phyloP scores from a whole-genome alignment of 2,329 filamentous ascomycete genomes.

The Trichophyton simii region DNA sequence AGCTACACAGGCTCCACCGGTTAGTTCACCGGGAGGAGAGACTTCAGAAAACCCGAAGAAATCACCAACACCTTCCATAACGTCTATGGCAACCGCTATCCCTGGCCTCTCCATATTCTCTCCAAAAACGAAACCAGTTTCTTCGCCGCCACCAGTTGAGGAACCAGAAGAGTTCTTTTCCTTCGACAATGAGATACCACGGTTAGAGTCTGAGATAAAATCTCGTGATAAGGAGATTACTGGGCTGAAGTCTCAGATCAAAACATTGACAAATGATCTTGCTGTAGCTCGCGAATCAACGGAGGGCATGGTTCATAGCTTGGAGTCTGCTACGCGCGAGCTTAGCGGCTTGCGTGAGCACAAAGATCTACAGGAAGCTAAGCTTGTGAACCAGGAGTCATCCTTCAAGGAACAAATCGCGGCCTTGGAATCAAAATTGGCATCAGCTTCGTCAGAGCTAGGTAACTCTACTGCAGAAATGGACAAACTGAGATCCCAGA shows the following conservation, averaged over 20 bases:
- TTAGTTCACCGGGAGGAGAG: slow-evolving; percentile 27
- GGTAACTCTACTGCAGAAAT: slow-evolving; percentile 20
- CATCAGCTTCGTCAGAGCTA: slow-evolving; percentile 22
- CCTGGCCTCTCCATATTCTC: slow-evolving; percentile 29
- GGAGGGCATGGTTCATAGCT: slow-evolving; percentile 49
- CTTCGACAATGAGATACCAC: slow-evolving; percentile 74
- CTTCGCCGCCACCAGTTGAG: slow-evolving; percentile 18
- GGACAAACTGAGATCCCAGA: slow-evolving; percentile 25
- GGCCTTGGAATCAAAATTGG: slow-evolving; percentile 28
- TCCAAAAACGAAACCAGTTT: slow-evolving; percentile 23
- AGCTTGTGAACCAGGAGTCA: slow-evolving; percentile 35
- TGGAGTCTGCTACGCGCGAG: slow-evolving; percentile 56
- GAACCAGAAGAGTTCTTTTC: slow-evolving; percentile 71
- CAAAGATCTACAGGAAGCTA: slow-evolving; percentile 37
- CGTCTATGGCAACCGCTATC: slow-evolving; percentile 21
- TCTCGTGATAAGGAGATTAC: slow-evolving; percentile 59
- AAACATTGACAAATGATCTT: slow-evolving; percentile 56
- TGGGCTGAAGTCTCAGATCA: slow-evolving; percentile 56
- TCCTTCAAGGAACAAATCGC: slow-evolving; percentile 32
- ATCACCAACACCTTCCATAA: slow-evolving; percentile 22
- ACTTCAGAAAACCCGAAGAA: slow-evolving; percentile 16
- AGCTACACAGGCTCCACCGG: slow-evolving; percentile 23
- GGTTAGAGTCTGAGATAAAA: slow-evolving; percentile 62
- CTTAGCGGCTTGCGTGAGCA: slow-evolving; percentile 44
- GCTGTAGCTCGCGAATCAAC: slow-evolving; percentile 58